Percentiles rank a stretch among this genome's conserved stretches.
These are phyloP conservation scores for Colletotrichum nymphaeae DNA, from an alignment of 2,329 filamentous ascomycete species.

Conservation along the genomic window DNA sequence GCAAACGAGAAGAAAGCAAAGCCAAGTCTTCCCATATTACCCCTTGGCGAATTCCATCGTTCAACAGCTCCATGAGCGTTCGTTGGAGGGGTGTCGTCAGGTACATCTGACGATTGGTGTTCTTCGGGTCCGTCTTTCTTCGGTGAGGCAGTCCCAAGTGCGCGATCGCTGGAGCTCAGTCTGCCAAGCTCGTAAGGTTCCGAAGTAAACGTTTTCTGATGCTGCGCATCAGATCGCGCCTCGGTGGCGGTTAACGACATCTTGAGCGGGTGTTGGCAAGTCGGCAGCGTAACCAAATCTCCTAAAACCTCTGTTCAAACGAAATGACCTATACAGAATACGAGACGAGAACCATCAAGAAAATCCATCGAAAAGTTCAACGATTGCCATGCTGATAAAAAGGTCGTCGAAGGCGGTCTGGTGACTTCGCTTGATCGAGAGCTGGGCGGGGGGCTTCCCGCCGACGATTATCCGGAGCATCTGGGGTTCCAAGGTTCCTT, in stretches of 20 bases:
- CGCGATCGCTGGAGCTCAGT: constrained; percentile 1
- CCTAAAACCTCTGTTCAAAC: background rate
- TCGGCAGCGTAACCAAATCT: too few species aligned
- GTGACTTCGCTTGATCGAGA: background rate
- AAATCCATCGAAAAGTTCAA: too few species aligned
- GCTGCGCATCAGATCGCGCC: constrained; percentile 15
- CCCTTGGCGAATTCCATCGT: constrained; percentile 50
- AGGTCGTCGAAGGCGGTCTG: background rate
- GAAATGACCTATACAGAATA: too few species aligned
- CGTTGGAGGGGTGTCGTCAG: constrained; percentile 3
- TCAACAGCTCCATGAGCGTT: constrained; percentile 37
- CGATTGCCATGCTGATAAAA: background rate
- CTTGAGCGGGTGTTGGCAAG: background rate
- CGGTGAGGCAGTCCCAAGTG: background rate
- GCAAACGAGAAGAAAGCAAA: constrained; percentile 69
- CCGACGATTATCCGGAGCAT: constrained; percentile 22
- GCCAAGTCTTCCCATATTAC: constrained; percentile 45
- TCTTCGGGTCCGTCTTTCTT: constrained; percentile 19
- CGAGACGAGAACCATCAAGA: too few species aligned
- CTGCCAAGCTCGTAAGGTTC: constrained; percentile 29
- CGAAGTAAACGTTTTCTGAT: background rate
- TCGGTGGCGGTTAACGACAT: constrained; percentile 36
- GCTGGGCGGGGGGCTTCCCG: background rate
- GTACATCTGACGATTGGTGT: background rate
- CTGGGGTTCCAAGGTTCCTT: background rate